Evolutionary conservation across 1,284 basidiomycete genomes (phyloP), one percentile per base, ranked within the genome.

Genomic region (Rhodotorula sp.): DNA sequence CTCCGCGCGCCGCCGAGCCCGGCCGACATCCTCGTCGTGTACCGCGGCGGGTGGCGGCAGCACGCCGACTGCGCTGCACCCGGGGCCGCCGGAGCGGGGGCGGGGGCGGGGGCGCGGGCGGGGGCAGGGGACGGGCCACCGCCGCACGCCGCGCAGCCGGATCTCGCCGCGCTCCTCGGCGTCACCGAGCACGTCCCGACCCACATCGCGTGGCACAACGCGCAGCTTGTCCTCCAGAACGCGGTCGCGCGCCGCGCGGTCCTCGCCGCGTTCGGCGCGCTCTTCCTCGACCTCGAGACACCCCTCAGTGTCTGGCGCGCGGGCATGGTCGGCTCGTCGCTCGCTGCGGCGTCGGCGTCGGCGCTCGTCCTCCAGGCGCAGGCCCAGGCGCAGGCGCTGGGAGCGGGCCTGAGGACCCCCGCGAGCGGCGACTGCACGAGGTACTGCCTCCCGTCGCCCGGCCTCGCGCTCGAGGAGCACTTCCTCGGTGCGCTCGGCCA

Each of bases 261-360:
- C 39, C 61, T 66, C 2, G 78, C 79, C 0, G 39, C 29, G 4
- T 72, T 79, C 36, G 78, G 78, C 13, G 70, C 79, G n/a, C 64
- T 73, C 6, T 80, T 68, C 67, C 73, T 80, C 61, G 79, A 80
- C 71, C 67, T 79, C 41, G 80, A 80, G 46, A 72, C 74, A 21
- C 63, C 74, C 10, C 72, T 77, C 46, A 71, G 69, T 34, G 61
- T 79, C 46, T 79, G 78, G 79, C 67, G 77, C 15, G 67, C 71
- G 12, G 78, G 79, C 21, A 68, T 80, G 64, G 66, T 80, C 39
- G 78, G 78, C 2, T 71, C 73, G 0, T 70, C 73, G 12, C 55
- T 66, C 17, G 57, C 66, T 17, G n/a, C 60, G 3, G 44, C 66
- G 9, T 50, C 67, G n/a, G 4, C 27, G 22, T 9, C 56, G 1